Conservation (phyloP, 148 eudicot genomes). For the Rheum nobile region DNA sequence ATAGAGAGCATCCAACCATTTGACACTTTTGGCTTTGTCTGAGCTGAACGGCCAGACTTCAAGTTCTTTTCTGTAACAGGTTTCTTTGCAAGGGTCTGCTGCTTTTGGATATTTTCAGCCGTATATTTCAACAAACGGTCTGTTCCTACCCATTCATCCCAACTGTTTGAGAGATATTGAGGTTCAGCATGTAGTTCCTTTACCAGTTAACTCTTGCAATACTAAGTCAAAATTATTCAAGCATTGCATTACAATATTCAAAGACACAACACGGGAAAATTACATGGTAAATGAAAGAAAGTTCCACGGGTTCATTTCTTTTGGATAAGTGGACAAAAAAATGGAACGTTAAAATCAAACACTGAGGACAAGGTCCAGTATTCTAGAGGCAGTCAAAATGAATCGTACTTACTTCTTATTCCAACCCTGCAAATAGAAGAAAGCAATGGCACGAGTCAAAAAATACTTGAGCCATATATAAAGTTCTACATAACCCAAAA, state of each 20-base stretch:
- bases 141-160: conserved; percentile 99
- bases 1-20: conserved; percentile 35
- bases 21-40: conserved; percentile 62
- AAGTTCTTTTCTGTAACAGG: conserved; percentile 65
- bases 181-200: conserved; percentile 13
- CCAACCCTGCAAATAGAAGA: conserved; percentile 86
- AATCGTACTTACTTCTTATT: conserved; percentile 71
- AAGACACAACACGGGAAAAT: not conserved
- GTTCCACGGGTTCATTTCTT: not conserved
- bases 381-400: not conserved
- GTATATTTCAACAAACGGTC: conserved; percentile 78
- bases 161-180: conserved; percentile 52
- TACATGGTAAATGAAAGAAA: not conserved
- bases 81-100: conserved; percentile 76
- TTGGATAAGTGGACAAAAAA: not conserved
- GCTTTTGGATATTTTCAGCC: conserved; percentile 72
- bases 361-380: not conserved
- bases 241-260: not conserved
- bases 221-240: not conserved
- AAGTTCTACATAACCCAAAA: not conserved
- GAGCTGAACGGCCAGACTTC: conserved; percentile 68
- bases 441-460: conserved; percentile 6
- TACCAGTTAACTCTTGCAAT: conserved; percentile 4
- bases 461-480: not conserved
- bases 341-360: not conserved